A percentile compares a stretch with the other conserved stretches of the same genome.
These are phyloP conservation scores for Xylaria scruposa DNA, from an alignment of 495 filamentous ascomycete genomes.

Conservation along the genomic window DNA sequence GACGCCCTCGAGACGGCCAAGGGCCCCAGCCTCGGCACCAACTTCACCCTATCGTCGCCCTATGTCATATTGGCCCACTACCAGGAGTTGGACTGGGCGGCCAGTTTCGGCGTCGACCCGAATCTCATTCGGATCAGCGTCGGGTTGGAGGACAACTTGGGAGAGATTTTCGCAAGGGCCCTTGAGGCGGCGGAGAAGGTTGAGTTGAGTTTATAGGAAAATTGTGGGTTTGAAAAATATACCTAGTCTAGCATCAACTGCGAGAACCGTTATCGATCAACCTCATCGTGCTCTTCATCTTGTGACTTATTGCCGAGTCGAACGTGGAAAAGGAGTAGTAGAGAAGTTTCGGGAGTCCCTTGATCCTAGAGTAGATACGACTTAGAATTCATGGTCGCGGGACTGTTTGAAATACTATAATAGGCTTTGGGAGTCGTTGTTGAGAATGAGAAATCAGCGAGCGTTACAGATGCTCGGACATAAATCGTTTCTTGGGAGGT, in stretches of 20 bases:
- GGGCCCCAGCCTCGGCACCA: slow-evolving; percentile 93
- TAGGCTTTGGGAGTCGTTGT: background rate
- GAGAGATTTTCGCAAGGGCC: slow-evolving; percentile 54
- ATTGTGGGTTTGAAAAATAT: background rate
- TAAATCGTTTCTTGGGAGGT: background rate
- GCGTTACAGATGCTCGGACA: background rate
- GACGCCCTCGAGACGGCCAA: slow-evolving; percentile 88
- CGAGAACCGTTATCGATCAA: background rate
- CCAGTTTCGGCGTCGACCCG: slow-evolving; percentile 75
- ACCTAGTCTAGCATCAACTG: slow-evolving; percentile 16
- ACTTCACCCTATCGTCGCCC: slow-evolving; percentile 89
- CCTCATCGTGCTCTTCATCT: background rate
- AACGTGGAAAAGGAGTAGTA: background rate
- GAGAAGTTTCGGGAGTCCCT: background rate
- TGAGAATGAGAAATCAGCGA: background rate
- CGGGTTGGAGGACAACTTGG: slow-evolving; percentile 80
- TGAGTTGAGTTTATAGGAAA: slow-evolving; percentile 23
- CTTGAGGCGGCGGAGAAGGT: slow-evolving; percentile 52
- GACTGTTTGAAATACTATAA: background rate
- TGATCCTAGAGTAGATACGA: background rate
- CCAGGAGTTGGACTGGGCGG: slow-evolving; percentile 88
- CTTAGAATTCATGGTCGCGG: background rate
- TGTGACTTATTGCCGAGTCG: background rate
- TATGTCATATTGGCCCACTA: slow-evolving; percentile 95
- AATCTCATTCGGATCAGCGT: slow-evolving; percentile 87